These are phyloP conservation scores for Mortierella sp. DNA, from an alignment of 371 early-diverging fungal genomes.

Conservation along the genomic window DNA sequence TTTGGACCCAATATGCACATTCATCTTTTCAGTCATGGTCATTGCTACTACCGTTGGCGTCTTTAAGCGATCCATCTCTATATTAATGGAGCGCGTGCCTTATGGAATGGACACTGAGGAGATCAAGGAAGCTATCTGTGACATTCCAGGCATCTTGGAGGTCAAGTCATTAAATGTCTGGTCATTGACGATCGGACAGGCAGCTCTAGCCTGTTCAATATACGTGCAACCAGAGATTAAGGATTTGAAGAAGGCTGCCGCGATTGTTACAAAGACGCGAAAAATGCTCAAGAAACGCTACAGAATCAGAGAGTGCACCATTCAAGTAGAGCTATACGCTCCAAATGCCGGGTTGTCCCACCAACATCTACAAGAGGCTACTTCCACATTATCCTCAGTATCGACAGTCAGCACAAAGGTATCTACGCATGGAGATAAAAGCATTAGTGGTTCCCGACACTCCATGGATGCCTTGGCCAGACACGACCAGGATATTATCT, in stretches of 20 bases:
- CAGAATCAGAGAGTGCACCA: slow-evolving; percentile 34
- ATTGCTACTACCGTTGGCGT: slow-evolving; percentile 76
- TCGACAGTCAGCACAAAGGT: not conserved
- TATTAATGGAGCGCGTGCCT: slow-evolving; percentile 70
- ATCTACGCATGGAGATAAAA: not conserved
- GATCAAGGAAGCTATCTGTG: slow-evolving; percentile 40
- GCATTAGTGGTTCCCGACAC: not conserved
- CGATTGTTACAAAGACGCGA: slow-evolving; percentile 14
- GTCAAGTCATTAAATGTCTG: slow-evolving; percentile 47
- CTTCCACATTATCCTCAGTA: not conserved
- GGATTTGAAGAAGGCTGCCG: slow-evolving; percentile 17
- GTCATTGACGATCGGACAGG: slow-evolving; percentile 44
- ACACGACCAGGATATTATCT: slow-evolving; percentile 51
- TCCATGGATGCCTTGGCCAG: slow-evolving; percentile 28
- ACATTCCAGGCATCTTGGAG: slow-evolving; percentile 48
- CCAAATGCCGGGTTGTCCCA: not conserved
- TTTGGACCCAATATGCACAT: slow-evolving; percentile 91
- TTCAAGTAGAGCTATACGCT: slow-evolving; percentile 39
- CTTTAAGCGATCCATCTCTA: slow-evolving; percentile 63
- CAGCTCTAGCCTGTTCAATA: slow-evolving; percentile 26
- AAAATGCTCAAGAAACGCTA: slow-evolving; percentile 32
- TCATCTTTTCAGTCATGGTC: slow-evolving; percentile 85
- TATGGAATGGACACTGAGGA: slow-evolving; percentile 37
- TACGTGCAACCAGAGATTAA: slow-evolving; percentile 45
- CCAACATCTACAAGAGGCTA: not conserved